Base-by-base conservation (phyloP, 768 basidiomycete species). In the Peribolospora kevripleyi region DNA sequence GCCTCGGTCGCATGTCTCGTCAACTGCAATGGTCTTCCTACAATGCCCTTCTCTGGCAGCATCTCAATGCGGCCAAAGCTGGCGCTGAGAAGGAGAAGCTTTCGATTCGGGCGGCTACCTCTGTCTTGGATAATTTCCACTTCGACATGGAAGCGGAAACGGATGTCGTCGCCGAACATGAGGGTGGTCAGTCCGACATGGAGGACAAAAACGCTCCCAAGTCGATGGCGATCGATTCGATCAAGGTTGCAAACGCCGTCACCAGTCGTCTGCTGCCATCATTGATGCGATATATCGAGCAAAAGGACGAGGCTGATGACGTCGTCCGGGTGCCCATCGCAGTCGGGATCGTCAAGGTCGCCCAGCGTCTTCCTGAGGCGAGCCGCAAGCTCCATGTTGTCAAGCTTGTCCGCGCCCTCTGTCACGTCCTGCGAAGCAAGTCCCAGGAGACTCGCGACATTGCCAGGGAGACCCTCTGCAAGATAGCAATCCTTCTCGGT, bases 391-490 rank as follows among this genome's bases (percentile, higher is more conserved):
- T 75, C 0, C 86, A 93, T 59, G 74, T 88, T 36, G 69, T 75
- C 0, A 76, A 80, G 38, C 70, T 95, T 9, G 64, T 97, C 57
- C 95, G 86, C 2, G 76, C 82, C 36, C 75, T 95, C 54, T 78
- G 81, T 61, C 91, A 97, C 63, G 80, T 82, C 43, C 72, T 98
- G 46, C 81, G 86, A n/a, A 93, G 86, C 66, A 81, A 77, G 61
- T 87, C 87, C 10, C 86, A 90, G 64, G 88, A 95, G 61, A 86
- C 84, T 1, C 73, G 93, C 56, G 87, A 93, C 61, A 72, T 90
- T 43, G 76, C 80, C 5, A 75, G 86, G 10, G 83, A 87, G 52
- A 81, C 86, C 0, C 68, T 93, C 6, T 80, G 78, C 63, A 82
- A 81, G 50, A 86, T 95, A 49, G 77, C 76, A 1, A 71, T 79